Conservation (phyloP, 2,329 filamentous ascomycete species). For the Cadophora malorum region DNA sequence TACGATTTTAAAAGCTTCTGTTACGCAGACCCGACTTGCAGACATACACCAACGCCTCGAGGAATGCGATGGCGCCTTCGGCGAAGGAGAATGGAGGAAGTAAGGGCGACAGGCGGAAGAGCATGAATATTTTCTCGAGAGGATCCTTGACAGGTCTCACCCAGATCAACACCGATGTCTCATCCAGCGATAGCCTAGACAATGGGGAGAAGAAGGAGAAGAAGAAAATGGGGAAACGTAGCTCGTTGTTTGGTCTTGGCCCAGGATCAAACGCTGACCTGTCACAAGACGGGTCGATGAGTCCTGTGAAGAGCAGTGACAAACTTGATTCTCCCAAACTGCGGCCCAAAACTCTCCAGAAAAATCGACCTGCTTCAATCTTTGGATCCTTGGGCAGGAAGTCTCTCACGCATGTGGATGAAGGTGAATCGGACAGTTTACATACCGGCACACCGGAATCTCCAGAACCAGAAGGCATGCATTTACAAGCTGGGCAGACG, state of each 20-base stretch:
- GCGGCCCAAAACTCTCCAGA: constrained; percentile 42
- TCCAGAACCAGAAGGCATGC: constrained; percentile 34
- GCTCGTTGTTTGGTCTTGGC: constrained; percentile 41
- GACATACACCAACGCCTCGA: constrained; percentile 24
- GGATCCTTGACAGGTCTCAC: constrained; percentile 34
- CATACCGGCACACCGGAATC: constrained; percentile 37
- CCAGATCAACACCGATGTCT: constrained; percentile 41
- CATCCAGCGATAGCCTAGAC: constrained; percentile 22
- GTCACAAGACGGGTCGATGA: constrained; percentile 33
- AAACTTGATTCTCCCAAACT: constrained; percentile 37
- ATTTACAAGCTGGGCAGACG: constrained; percentile 25
- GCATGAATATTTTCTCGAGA: constrained; percentile 42
- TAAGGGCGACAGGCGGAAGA: constrained; percentile 39
- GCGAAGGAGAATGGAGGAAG: constrained; percentile 32
- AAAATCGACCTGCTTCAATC: constrained; percentile 43
- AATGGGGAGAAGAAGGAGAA: constrained; percentile 39
- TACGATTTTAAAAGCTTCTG: constrained; percentile 12
- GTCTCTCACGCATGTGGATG: constrained; percentile 41
- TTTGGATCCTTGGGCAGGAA: constrained; percentile 46
- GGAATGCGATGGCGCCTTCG: constrained; percentile 39
- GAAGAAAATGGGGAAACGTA: constrained; percentile 41
- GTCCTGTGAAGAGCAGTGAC: constrained; percentile 34
- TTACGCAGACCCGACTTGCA: constrained; percentile 24
- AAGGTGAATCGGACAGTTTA: constrained; percentile 37
- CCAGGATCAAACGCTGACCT: constrained; percentile 33